Percentiles rank a stretch among this genome's conserved stretches.
Conservation (phyloP, 345 rosid genomes). For the Eucalyptus curtisii region DNA sequence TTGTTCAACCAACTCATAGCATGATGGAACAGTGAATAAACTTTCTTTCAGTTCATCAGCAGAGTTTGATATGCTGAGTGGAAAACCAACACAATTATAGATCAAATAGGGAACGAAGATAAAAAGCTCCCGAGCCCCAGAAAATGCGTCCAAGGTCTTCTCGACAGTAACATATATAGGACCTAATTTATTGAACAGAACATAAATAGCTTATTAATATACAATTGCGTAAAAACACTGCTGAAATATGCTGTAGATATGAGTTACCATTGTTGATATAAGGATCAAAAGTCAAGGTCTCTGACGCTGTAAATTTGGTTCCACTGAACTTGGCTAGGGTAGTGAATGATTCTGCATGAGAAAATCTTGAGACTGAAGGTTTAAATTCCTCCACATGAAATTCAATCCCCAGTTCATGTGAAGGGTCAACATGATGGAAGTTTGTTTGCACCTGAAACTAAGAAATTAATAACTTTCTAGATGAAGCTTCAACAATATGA, state of each 20-base stretch:
- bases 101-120: slow-evolving; percentile 69
- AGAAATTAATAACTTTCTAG: neutral
- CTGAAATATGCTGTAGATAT: neutral
- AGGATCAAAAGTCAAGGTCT: slow-evolving; percentile 47
- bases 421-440: slow-evolving; percentile 86
- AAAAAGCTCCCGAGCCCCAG: slow-evolving; percentile 80
- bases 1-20: slow-evolving; percentile 52
- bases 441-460: slow-evolving; percentile 46
- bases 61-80: slow-evolving; percentile 52
- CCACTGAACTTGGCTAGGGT: slow-evolving; percentile 59
- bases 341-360: slow-evolving; percentile 64
- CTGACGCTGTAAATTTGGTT: slow-evolving; percentile 52
- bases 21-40: slow-evolving; percentile 49
- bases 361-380: slow-evolving; percentile 55
- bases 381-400: slow-evolving; percentile 49
- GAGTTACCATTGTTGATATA: slow-evolving; percentile 35
- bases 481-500: neutral
- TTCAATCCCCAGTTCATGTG: slow-evolving; percentile 65
- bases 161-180: slow-evolving; percentile 54
- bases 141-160: slow-evolving; percentile 71
- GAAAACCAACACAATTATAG: slow-evolving; percentile 77
- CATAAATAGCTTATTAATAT: neutral
- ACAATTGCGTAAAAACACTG: neutral
- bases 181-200: slow-evolving; percentile 24
- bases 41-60: slow-evolving; percentile 34